A percentile compares a stretch with the other conserved stretches of the same genome.
Conservation (phyloP, 1,284 basidiomycete genomes). For the Thelephora terrestris region DNA sequence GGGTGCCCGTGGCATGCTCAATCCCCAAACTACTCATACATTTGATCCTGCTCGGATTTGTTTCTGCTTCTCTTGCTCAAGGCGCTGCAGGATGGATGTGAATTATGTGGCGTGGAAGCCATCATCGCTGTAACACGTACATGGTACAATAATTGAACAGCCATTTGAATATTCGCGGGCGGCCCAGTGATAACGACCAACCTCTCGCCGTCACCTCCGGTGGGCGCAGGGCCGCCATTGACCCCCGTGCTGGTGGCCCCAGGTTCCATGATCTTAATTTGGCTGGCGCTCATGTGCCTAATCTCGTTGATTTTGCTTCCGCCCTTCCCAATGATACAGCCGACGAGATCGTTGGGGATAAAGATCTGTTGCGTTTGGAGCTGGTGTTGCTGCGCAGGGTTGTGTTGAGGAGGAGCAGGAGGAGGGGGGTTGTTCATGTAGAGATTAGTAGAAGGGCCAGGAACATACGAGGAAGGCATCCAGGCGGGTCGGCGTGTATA, state of each 20-base stretch:
- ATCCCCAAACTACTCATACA: not conserved
- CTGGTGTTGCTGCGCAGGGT: conserved; percentile 35
- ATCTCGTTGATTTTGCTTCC: conserved; percentile 99
- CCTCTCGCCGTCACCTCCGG: conserved; percentile 74
- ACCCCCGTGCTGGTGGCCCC: conserved; percentile 63
- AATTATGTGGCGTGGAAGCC: conserved; percentile 6
- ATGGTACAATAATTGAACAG: conserved; percentile 88
- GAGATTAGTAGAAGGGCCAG: conserved; percentile 49
- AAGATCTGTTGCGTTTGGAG: conserved; percentile 97
- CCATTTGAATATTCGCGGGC: conserved; percentile 92
- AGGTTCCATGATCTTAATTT: conserved; percentile 99
- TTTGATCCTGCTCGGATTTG: conserved; percentile 40
- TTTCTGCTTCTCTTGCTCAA: conserved; percentile 85
- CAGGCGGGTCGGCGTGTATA: conserved; percentile 40
- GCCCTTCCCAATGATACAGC: conserved; percentile 97
- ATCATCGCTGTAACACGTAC: conserved; percentile 34
- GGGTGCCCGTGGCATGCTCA: too few relatives aligned
- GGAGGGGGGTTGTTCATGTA: conserved; percentile 13
- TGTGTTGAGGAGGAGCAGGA: conserved; percentile 15
- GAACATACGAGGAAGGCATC: conserved; percentile 62
- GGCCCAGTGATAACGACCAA: conserved; percentile 93
- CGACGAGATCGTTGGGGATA: conserved; percentile 96
- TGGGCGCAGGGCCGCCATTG: conserved; percentile 59
- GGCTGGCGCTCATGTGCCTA: conserved; percentile 84
- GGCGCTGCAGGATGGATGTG: conserved; percentile 37